Conservation (phyloP, 2,329 filamentous ascomycete genomes). For the Microdochium bolleyi region DNA sequence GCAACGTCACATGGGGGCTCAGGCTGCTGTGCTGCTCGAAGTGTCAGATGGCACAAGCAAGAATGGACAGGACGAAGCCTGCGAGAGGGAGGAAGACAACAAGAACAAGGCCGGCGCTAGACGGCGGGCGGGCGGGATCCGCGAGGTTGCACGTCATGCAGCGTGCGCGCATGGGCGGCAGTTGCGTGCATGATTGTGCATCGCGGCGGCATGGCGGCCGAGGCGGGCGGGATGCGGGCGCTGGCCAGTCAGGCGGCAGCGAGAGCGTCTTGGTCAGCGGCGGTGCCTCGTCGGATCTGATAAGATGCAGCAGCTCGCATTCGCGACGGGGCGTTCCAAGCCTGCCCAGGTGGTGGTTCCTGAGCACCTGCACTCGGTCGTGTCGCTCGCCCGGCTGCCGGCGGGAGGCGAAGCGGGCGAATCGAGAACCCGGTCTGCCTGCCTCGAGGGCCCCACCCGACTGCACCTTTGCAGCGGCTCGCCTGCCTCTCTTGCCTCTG, state of each 20-base stretch:
- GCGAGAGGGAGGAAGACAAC: too few species aligned
- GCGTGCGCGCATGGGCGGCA: not conserved
- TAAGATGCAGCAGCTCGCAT: slow-evolving; percentile 4
- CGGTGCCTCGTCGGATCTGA: slow-evolving; percentile 1
- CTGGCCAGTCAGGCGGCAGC: not conserved
- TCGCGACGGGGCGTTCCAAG: not conserved
- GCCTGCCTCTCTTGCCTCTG: too few species aligned
- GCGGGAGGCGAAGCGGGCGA: not conserved
- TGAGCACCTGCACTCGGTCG: too few species aligned
- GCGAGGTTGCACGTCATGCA: not conserved
- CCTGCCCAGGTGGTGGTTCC: not conserved
- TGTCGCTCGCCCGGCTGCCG: too few species aligned
- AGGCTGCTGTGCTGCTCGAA: not conserved
- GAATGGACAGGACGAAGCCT: not conserved
- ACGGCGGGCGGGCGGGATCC: not conserved
- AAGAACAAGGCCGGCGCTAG: too few species aligned
- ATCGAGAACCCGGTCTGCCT: too few species aligned
- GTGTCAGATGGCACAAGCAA: not conserved
- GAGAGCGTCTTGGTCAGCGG: slow-evolving; percentile 1
- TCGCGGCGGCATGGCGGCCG: not conserved
- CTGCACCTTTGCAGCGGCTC: not conserved
- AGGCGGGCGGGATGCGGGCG: not conserved
- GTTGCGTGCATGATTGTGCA: not conserved
- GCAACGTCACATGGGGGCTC: not conserved
- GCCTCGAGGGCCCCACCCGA: too few species aligned